Percentiles rank a stretch among this genome's conserved stretches.
Conservation (phyloP, 108 stramenopile genomes). For the Bacterosira constricta region DNA sequence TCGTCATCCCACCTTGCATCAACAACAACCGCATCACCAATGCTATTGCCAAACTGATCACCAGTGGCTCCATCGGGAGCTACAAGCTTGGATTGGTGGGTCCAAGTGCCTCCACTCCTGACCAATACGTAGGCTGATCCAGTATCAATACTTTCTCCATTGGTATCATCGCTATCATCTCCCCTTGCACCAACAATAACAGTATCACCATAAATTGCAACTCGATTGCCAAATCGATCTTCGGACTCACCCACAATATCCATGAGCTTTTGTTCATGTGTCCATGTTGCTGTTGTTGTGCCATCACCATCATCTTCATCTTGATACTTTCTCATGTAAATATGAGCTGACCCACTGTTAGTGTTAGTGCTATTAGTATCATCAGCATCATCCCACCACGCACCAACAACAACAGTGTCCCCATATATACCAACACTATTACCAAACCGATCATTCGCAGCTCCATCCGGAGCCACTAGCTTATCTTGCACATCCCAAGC, state of each 20-base stretch:
- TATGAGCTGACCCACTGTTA: constrained; percentile 23
- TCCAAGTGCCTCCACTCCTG: constrained; percentile 13
- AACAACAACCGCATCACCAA: constrained; percentile 35
- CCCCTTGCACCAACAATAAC: constrained; percentile 36
- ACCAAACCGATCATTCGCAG: constrained; percentile 28
- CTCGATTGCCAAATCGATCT: constrained; percentile 32
- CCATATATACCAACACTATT: constrained; percentile 30
- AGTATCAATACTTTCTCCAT: constrained; percentile 10
- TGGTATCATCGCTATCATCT: constrained; percentile 26
- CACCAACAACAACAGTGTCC: constrained; percentile 24
- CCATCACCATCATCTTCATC: too few species aligned
- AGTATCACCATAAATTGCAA: constrained; percentile 30
- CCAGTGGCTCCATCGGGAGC: constrained; percentile 20
- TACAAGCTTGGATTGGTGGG: constrained; percentile 16
- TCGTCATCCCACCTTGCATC: constrained; percentile 35
- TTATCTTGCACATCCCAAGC: constrained; percentile 22
- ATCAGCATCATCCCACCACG: constrained; percentile 18
- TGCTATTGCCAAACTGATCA: constrained; percentile 38
- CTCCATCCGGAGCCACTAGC: constrained; percentile 25
- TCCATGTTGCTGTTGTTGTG: too few species aligned
- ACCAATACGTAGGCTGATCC: constrained; percentile 37
- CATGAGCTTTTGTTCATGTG: constrained; percentile 19
- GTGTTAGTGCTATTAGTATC: not conserved
- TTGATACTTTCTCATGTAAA: constrained; percentile 1
- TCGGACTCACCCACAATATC: constrained; percentile 13